Evolutionary conservation across 1,284 basidiomycete genomes (phyloP).

Genomic region (Trichosporon coremiiforme): DNA sequence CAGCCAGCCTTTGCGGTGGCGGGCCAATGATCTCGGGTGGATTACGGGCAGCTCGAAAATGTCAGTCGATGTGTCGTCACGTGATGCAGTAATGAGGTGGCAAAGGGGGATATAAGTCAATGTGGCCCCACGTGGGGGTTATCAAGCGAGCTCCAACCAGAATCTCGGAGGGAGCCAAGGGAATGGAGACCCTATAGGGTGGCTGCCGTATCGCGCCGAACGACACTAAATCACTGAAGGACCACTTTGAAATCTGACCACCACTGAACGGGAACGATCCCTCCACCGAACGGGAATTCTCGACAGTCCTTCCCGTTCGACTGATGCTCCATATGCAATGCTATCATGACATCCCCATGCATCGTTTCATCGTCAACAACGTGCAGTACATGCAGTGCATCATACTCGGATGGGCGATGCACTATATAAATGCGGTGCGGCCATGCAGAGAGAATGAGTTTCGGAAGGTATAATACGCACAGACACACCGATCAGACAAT

Average conservation of each 20-base stretch:
- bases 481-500: not conserved
- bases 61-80: not conserved
- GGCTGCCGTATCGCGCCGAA: not conserved
- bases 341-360: not conserved
- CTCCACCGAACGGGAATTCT: slow-evolving; percentile 5
- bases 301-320: not conserved
- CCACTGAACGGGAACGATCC: not conserved
- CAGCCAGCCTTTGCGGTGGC: not conserved
- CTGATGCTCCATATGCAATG: not conserved
- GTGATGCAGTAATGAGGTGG: slow-evolving; percentile 1
- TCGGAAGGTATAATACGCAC: slow-evolving; percentile 2
- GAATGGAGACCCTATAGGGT: too few relatives aligned
- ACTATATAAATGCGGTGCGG: not conserved
- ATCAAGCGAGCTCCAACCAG: slow-evolving; percentile 9
- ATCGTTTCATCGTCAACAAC: not conserved
- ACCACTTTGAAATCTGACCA: not conserved
- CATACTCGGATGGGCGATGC: not conserved
- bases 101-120: not conserved
- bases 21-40: not conserved
- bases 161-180: too few relatives aligned
- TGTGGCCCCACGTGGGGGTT: slow-evolving; percentile 12
- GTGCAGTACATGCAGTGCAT: not conserved
- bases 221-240: not conserved
- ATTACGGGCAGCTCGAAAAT: not conserved
- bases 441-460: not conserved